Evolutionary conservation across 371 early-diverging fungal genomes (phyloP), one percentile per base, ranked within the genome.

Genomic region (Cokeromyces recurvatus): DNA sequence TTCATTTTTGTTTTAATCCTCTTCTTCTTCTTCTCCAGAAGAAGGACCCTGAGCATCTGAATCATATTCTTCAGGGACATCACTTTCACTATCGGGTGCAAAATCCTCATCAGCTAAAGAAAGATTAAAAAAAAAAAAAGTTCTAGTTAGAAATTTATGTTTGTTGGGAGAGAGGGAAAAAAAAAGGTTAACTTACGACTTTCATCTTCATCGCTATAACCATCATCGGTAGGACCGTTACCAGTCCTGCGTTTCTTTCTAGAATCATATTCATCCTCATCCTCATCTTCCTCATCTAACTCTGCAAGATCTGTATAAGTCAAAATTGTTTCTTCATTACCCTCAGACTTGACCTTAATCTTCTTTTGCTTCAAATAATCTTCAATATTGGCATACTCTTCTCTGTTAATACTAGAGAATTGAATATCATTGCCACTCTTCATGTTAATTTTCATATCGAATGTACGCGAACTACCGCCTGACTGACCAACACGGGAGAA

Each of bases 391-490:
- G 84, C 75, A 58, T 90, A 88, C 58, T 97, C 98, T 66, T 95
- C 95, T 32, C 90, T 84, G 40, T 87, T 79, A 45, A 97, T 89
- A 58, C 89, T 91, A 31, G 87, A 85, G 74, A 94, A 95, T 47
- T 87, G 85, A 27, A 66, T 62, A 49, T 91, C 93, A n/a, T 67
- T 71, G 2, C 89, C 86, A 32, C 78, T 68, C 49, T 84, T 84
- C 82, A 93, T 81, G 51, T 84, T 87, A 71, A 98, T 80, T 62
- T 87, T 90, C 70, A 98, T 77, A 66, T 98, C 98, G 66, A 96
- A 94, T 2, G 95, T 95, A 53, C 89, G 79, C 4, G 89, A 79
- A 17, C 79, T 78, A 0, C 77, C 75, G 10, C 79, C 79, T 2
- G 83, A 70, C 11, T 79, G 71, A 20, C 79, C 74, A 9, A 86